Conservation (phyloP, 139 green algal genomes). For the Ulvella scutata region DNA sequence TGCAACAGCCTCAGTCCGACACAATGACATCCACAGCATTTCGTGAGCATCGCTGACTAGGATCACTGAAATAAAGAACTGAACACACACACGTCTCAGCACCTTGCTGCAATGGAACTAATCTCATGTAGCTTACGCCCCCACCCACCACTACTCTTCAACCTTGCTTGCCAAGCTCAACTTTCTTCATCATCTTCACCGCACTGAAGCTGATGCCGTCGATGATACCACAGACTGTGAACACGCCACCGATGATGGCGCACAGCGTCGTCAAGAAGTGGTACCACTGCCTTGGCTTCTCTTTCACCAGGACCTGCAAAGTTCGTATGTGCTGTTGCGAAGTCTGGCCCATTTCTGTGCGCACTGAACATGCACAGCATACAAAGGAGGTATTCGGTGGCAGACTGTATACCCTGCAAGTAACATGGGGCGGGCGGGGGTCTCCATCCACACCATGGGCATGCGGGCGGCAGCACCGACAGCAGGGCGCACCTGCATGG, state of each 20-base stretch:
- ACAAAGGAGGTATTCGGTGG: no score
- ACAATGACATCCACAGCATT: no score
- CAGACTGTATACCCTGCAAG: no score
- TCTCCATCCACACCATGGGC: neutral
- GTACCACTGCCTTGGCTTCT: conserved; percentile 43
- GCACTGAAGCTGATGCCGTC: conserved; percentile 54
- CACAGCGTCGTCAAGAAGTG: conserved; percentile 76
- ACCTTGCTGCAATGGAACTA: no score
- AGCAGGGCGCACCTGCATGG: conserved; percentile 40
- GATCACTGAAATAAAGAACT: no score
- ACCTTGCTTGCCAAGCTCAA: conserved; percentile 56
- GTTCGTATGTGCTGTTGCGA: no score
- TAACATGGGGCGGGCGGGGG: no score
- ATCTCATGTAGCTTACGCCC: neutral
- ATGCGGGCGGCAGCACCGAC: neutral
- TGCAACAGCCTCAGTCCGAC: no score
- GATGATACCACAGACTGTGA: conserved; percentile 78
- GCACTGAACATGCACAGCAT: no score
- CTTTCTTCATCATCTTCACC: conserved; percentile 50
- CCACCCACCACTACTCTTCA: neutral
- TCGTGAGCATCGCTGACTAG: no score
- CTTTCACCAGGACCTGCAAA: conserved; percentile 38
- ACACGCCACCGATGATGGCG: conserved; percentile 70
- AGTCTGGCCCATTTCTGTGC: no score
- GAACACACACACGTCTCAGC: no score